Evolutionary conservation across 2,329 filamentous ascomycete species (phyloP).

Genomic region (Aphanoascus verrucosus): DNA sequence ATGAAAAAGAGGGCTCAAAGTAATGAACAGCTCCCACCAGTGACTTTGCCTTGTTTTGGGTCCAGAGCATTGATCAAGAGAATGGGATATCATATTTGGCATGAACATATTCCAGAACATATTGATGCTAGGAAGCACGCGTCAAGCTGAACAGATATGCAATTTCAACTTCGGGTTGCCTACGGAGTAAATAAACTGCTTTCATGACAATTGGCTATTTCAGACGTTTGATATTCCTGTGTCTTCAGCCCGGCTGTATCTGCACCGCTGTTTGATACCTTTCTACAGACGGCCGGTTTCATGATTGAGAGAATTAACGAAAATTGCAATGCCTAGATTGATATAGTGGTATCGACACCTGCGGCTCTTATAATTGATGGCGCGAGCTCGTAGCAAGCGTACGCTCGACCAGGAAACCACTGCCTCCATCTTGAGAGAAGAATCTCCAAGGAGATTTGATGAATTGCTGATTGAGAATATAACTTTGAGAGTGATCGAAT

Average conservation of each 20-base stretch:
- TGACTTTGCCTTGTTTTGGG: not conserved
- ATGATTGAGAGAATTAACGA: not conserved
- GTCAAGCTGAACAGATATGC: too few relatives aligned
- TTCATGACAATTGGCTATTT: not conserved
- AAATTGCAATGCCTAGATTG: not conserved
- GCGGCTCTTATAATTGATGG: not conserved
- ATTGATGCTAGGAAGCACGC: too few relatives aligned
- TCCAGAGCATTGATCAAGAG: not conserved
- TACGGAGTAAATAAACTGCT: too few relatives aligned
- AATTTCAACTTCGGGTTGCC: too few relatives aligned
- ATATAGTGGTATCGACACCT: not conserved
- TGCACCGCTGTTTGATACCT: not conserved
- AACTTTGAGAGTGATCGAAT: too few relatives aligned
- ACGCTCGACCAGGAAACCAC: not conserved
- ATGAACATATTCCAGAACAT: too few relatives aligned
- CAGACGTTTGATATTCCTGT: not conserved
- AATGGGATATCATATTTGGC: not conserved
- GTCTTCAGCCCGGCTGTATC: not conserved
- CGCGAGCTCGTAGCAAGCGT: not conserved
- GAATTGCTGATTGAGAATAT: too few relatives aligned
- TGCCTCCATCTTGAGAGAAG: too few relatives aligned
- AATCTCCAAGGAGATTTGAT: too few relatives aligned
- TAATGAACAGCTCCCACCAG: not conserved
- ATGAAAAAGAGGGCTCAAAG: conserved; percentile 38
- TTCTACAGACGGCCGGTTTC: not conserved